A percentile compares a stretch with the other conserved stretches of the same genome.
phyloP scores from a whole-genome alignment of 2,329 filamentous ascomycete genomes.

The Diaporthe sp. region DNA sequence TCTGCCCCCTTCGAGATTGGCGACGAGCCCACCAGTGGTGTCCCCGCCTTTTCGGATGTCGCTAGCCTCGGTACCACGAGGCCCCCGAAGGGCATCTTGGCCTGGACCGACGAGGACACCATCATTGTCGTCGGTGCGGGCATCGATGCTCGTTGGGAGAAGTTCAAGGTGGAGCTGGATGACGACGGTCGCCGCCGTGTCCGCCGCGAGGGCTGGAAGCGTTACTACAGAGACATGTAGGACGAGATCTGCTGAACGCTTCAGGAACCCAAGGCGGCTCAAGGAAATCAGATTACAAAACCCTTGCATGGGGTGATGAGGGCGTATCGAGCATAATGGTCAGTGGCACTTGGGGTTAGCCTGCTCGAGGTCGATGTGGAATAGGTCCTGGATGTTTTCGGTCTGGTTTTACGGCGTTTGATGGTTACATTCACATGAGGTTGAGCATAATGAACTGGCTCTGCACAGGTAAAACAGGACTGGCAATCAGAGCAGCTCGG shows the following conservation, averaged over 20 bases:
- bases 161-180: constrained; percentile 79
- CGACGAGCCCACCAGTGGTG: constrained; percentile 72
- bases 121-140: constrained; percentile 85
- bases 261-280: neutral
- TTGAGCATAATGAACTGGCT: constrained; percentile 11
- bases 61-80: constrained; percentile 65
- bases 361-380: neutral
- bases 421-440: neutral
- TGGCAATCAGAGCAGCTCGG: constrained; percentile 25
- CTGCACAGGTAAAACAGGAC: constrained; percentile 40
- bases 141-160: constrained; percentile 88
- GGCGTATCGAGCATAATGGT: neutral
- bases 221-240: constrained; percentile 67
- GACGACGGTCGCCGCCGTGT: constrained; percentile 77
- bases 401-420: constrained; percentile 44
- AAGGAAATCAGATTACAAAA: neutral
- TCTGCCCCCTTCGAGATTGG: constrained; percentile 86
- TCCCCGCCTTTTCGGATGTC: constrained; percentile 57
- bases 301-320: neutral
- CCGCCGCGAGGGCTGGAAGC: constrained; percentile 84
- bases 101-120: constrained; percentile 83
- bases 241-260: constrained; percentile 17
- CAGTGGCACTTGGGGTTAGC: neutral
- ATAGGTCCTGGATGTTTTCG: neutral
- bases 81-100: constrained; percentile 85